These are phyloP conservation scores for Colletotrichum karsti DNA, from an alignment of 2,329 filamentous ascomycete species.

Conservation along the genomic window DNA sequence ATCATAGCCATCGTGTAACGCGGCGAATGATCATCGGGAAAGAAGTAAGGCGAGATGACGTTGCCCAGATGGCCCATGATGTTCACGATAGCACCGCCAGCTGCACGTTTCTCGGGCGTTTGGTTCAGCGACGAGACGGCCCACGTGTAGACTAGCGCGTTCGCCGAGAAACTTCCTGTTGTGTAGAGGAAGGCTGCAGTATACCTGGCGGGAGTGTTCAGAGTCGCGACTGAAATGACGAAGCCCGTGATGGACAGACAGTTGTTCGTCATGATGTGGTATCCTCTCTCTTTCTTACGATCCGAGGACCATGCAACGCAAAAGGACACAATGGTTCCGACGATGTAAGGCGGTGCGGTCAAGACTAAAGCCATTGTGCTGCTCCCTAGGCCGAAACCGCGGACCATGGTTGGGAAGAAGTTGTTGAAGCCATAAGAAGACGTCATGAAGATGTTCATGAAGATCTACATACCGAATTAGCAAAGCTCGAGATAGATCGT, in stretches of 20 bases:
- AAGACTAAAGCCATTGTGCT: slow-evolving; percentile 52
- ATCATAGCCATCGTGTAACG: slow-evolving; percentile 50
- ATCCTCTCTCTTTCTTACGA: slow-evolving; percentile 49
- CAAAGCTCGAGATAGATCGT: slow-evolving; percentile 31
- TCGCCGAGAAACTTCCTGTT: slow-evolving; percentile 46
- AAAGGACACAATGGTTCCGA: slow-evolving; percentile 52
- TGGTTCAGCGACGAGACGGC: slow-evolving; percentile 48
- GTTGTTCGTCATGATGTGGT: slow-evolving; percentile 48
- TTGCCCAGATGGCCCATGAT: slow-evolving; percentile 52
- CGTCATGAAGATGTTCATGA: slow-evolving; percentile 38
- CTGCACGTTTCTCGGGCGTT: slow-evolving; percentile 53
- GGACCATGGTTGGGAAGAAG: slow-evolving; percentile 42
- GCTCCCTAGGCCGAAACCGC: slow-evolving; percentile 38
- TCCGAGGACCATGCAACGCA: slow-evolving; percentile 52
- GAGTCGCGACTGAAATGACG: slow-evolving; percentile 39
- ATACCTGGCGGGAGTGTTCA: slow-evolving; percentile 41
- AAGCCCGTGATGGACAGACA: slow-evolving; percentile 48
- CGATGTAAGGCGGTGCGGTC: slow-evolving; percentile 55
- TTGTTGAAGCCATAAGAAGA: slow-evolving; percentile 36
- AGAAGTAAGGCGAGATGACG: slow-evolving; percentile 55
- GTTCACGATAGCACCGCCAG: slow-evolving; percentile 51
- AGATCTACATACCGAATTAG: slow-evolving; percentile 30
- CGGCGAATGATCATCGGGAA: slow-evolving; percentile 47
- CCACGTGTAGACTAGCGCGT: slow-evolving; percentile 48
- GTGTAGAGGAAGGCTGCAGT: slow-evolving; percentile 46